Evolutionary conservation across 345 rosid genomes (phyloP).

Genomic region (Syzygium grande): DNA sequence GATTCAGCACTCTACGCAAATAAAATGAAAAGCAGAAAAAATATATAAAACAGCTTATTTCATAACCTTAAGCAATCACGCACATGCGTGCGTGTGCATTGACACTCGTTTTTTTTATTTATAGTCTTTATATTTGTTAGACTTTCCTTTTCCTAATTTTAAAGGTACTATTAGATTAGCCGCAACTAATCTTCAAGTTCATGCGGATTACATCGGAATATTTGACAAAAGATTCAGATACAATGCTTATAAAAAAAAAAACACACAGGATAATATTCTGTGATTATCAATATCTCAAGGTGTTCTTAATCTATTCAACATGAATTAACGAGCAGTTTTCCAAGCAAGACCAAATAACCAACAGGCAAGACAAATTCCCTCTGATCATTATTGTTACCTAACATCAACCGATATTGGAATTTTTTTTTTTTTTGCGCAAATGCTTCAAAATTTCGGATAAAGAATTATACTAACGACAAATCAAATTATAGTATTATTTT

Average conservation of each 20-base stretch:
- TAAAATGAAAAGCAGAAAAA: too few species aligned
- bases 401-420: background rate
- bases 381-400: background rate
- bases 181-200: background rate
- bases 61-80: too few species aligned
- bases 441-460: background rate
- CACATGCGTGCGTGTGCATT: too few species aligned
- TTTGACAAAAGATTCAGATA: background rate
- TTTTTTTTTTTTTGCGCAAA: too few species aligned
- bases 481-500: too few species aligned
- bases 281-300: background rate
- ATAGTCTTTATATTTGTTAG: background rate
- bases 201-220: background rate
- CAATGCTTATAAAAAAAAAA: background rate
- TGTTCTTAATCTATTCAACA: background rate
- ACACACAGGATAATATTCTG: background rate
- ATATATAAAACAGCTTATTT: too few species aligned
- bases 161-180: background rate
- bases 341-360: background rate
- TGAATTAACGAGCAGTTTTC: background rate
- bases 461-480: too few species aligned
- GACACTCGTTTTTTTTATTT: too few species aligned
- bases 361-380: background rate
- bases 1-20: too few species aligned
- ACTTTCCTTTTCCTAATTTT: background rate